Conservation (phyloP, 225 moss, liverwort and hornwort genomes). For the Asterella californica region DNA sequence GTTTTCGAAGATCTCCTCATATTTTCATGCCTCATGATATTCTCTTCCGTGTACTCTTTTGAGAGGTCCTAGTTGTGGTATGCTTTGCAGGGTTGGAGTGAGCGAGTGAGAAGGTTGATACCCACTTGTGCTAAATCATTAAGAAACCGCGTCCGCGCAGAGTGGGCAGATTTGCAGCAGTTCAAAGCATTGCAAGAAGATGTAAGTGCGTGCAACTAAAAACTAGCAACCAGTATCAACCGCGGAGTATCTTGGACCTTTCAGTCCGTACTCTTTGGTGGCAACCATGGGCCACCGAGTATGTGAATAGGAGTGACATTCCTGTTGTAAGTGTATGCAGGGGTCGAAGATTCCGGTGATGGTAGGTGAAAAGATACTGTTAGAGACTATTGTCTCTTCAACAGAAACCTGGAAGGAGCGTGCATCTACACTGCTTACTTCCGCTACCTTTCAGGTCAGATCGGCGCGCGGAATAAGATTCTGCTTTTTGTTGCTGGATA, state of each 20-base stretch:
- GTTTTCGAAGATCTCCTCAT: neutral
- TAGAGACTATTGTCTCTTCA: conserved; percentile 50
- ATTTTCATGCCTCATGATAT: neutral
- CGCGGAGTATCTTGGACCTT: neutral
- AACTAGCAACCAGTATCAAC: neutral
- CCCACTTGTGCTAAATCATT: conserved; percentile 54
- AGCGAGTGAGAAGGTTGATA: conserved; percentile 59
- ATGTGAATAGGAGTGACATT: neutral
- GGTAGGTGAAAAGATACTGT: conserved; percentile 55
- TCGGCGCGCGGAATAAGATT: neutral
- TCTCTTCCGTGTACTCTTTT: neutral
- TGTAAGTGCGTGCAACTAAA: conserved; percentile 32
- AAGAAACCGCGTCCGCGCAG: conserved; percentile 44
- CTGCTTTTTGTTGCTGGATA: neutral
- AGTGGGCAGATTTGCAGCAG: conserved; percentile 42
- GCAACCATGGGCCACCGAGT: neutral
- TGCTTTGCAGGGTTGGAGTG: conserved; percentile 62
- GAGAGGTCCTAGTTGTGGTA: neutral
- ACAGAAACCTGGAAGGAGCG: conserved; percentile 50
- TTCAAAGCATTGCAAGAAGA: conserved; percentile 60
- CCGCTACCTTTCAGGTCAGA: conserved; percentile 60
- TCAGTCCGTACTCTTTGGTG: neutral
- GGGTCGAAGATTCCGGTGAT: conserved; percentile 56
- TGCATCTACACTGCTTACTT: conserved; percentile 49
- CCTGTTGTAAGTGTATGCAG: conserved; percentile 31